Conservation (phyloP, 768 basidiomycete genomes). For the Pulveroboletus sp. region DNA sequence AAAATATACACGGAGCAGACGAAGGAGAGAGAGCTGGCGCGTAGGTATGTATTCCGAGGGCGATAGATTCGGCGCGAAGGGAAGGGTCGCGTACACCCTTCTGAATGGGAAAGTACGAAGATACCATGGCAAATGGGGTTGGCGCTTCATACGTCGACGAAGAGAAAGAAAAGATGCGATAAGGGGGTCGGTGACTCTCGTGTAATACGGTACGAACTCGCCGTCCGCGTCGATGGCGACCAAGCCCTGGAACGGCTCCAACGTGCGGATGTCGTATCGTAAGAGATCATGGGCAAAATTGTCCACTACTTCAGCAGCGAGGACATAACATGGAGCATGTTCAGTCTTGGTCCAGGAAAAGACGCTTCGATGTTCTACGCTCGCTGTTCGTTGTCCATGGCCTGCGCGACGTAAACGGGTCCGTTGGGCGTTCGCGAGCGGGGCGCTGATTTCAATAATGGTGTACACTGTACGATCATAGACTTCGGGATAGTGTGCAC, state of each 20-base stretch:
- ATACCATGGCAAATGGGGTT: conserved; percentile 54
- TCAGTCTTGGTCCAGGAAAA: conserved; percentile 80
- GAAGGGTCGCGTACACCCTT: conserved; percentile 61
- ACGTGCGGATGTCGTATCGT: conserved; percentile 77
- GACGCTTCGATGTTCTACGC: conserved; percentile 70
- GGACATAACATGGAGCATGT: conserved; percentile 82
- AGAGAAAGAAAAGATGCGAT: conserved; percentile 72
- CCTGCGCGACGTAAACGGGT: conserved; percentile 50
- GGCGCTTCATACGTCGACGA: conserved; percentile 54
- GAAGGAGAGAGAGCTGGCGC: conserved; percentile 78
- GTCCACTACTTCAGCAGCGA: conserved; percentile 97
- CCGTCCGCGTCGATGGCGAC: conserved; percentile 75
- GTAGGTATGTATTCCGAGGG: conserved; percentile 90
- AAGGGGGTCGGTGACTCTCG: conserved; percentile 79
- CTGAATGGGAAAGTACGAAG: conserved; percentile 54
- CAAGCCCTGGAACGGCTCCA: conserved; percentile 79
- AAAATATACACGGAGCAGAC: conserved; percentile 75
- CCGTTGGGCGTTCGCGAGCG: conserved; percentile 68
- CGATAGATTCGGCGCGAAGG: conserved; percentile 89
- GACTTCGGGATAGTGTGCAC: conserved; percentile 77
- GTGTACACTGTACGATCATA: conserved; percentile 90
- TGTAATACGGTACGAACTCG: conserved; percentile 81
- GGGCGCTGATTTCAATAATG: conserved; percentile 90
- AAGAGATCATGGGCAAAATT: conserved; percentile 96
- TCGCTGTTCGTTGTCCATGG: conserved; percentile 43